Percentiles rank a stretch among this genome's conserved stretches.
Evolutionary conservation across 768 basidiomycete species (phyloP).

Genomic region (Mrakia gelida): DNA sequence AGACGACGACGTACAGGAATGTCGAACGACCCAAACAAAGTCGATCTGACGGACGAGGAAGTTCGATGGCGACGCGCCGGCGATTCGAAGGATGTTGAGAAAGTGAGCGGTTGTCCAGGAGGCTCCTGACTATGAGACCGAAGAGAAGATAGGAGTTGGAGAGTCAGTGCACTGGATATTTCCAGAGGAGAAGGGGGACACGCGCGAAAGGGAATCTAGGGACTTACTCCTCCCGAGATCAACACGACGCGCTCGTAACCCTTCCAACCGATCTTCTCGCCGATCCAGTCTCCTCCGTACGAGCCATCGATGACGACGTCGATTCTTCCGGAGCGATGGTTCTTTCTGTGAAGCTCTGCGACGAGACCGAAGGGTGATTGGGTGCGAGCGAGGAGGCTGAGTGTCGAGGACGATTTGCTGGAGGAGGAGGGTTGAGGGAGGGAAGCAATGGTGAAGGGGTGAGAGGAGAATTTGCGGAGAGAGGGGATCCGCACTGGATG

Average conservation of each 20-base stretch:
- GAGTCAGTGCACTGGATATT: neutral
- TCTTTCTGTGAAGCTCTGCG: neutral
- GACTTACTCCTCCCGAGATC: conserved; percentile 3
- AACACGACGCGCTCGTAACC: neutral
- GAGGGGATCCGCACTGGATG: neutral
- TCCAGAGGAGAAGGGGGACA: neutral
- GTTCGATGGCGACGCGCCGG: neutral
- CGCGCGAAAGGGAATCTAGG: neutral
- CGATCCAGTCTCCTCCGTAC: conserved; percentile 12
- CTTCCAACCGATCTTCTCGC: conserved; percentile 3
- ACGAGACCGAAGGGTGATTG: neutral
- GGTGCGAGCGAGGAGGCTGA: neutral
- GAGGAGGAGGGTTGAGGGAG: neutral
- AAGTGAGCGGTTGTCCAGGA: conserved; percentile 11
- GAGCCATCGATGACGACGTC: neutral
- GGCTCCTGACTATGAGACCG: neutral
- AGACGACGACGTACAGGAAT: neutral
- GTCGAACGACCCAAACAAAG: conserved; percentile 10
- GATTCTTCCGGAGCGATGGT: neutral
- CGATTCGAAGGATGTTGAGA: neutral
- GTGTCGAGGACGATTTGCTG: neutral
- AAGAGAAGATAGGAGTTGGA: neutral
- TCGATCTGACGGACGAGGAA: conserved; percentile 6
- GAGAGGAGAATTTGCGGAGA: neutral
- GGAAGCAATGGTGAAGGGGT: conserved; percentile 1